Evolutionary conservation across 805 yeast genomes (phyloP).

Genomic region (Yarrowia hollandica): DNA sequence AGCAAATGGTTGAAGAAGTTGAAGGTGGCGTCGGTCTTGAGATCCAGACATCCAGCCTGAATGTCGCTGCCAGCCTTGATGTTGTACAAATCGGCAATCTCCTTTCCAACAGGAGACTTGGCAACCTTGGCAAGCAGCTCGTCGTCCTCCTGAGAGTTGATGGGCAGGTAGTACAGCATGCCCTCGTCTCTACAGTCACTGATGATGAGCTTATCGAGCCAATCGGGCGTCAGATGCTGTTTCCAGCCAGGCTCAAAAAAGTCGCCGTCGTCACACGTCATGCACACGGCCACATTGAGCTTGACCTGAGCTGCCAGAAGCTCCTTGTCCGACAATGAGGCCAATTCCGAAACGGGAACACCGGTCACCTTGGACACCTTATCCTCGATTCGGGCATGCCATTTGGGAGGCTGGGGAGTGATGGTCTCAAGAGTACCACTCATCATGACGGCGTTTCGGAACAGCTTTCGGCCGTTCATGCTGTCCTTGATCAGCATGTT

Average conservation of each 20-base stretch:
- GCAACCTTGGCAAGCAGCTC: constrained; percentile 7
- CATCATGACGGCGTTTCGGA: constrained; percentile 25
- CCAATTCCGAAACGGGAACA: neutral
- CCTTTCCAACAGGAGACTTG: constrained; percentile 1
- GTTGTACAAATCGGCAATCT: neutral
- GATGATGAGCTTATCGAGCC: constrained; percentile 23
- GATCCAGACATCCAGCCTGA: neutral
- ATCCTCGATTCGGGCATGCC: neutral
- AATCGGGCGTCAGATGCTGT: constrained; percentile 7
- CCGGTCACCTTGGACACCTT: constrained; percentile 8
- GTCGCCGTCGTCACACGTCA: constrained; percentile 28
- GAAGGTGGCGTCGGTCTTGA: constrained; percentile 27
- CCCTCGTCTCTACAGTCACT: constrained; percentile 24
- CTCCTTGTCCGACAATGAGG: neutral
- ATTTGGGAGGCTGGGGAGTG: constrained; percentile 25
- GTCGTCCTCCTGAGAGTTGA: constrained; percentile 1
- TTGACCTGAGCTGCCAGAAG: constrained; percentile 8
- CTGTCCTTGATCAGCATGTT: constrained; percentile 28
- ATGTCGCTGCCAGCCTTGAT: neutral
- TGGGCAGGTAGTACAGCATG: constrained; percentile 7
- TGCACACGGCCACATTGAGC: constrained; percentile 12
- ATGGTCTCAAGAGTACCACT: constrained; percentile 22
- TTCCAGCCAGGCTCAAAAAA: constrained; percentile 27
- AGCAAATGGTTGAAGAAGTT: constrained; percentile 18
- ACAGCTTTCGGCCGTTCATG: constrained; percentile 23